phyloP scores from a whole-genome alignment of 768 basidiomycete species.

The Paxillus rubicundulus region DNA sequence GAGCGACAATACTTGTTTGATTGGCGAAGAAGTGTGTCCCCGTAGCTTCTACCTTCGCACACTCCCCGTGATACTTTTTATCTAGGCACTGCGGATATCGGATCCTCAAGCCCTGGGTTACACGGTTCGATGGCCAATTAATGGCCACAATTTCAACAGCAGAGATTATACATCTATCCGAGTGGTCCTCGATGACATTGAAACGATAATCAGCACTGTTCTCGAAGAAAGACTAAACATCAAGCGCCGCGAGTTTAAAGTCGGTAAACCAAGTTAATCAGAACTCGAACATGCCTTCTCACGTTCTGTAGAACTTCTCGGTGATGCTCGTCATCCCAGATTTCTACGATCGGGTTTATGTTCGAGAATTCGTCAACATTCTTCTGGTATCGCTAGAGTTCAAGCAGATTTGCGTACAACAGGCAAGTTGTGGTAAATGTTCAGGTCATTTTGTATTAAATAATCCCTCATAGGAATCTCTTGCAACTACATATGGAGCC shows the following conservation, averaged over 20 bases:
- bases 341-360: constrained; percentile 81
- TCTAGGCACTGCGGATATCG: constrained; percentile 65
- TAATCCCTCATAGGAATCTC: constrained; percentile 61
- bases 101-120: constrained; percentile 70
- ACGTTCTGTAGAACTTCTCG: constrained; percentile 66
- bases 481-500: constrained; percentile 92
- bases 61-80: constrained; percentile 7
- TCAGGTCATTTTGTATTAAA: background rate
- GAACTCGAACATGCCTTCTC: background rate
- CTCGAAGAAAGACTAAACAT: constrained; percentile 65
- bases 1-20: constrained; percentile 45
- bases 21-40: constrained; percentile 65
- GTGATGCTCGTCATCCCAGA: constrained; percentile 90
- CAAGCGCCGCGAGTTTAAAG: constrained; percentile 54
- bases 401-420: constrained; percentile 89
- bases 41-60: background rate
- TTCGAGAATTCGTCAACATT: constrained; percentile 72
- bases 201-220: constrained; percentile 59
- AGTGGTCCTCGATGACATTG: constrained; percentile 73
- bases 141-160: constrained; percentile 79
- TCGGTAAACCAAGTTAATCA: constrained; percentile 28
- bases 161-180: constrained; percentile 72
- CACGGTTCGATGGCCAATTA: constrained; percentile 77
- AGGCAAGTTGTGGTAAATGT: constrained; percentile 44
- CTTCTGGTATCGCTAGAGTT: constrained; percentile 82